These are phyloP conservation scores for Chrysoporthe cubensis DNA, from an alignment of 2,329 filamentous ascomycete genomes.

Conservation along the genomic window DNA sequence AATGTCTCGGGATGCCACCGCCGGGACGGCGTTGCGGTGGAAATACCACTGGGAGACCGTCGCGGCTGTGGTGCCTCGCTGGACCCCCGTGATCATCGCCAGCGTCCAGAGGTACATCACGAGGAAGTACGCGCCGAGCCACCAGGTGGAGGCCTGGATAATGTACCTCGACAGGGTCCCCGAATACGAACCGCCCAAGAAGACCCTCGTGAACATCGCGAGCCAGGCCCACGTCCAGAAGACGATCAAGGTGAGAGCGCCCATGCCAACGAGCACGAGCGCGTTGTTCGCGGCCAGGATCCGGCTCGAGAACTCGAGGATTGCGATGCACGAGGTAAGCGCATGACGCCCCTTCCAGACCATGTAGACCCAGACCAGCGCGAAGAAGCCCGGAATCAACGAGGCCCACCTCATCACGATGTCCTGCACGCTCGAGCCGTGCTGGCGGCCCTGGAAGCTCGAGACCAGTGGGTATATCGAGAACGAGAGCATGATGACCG, in stretches of 20 bases:
- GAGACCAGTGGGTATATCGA: slow-evolving; percentile 89
- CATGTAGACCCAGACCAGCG: slow-evolving; percentile 81
- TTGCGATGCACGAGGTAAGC: slow-evolving; percentile 80
- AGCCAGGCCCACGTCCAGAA: slow-evolving; percentile 96
- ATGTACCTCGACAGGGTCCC: slow-evolving; percentile 68
- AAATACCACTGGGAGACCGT: slow-evolving; percentile 99
- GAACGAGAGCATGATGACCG: slow-evolving; percentile 84
- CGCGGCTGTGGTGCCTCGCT: slow-evolving; percentile 88
- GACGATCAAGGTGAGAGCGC: slow-evolving; percentile 74
- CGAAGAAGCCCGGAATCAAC: slow-evolving; percentile 73
- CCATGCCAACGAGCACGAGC: slow-evolving; percentile 81
- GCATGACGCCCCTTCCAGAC: slow-evolving; percentile 80
- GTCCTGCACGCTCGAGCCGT: slow-evolving; percentile 83
- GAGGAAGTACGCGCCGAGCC: slow-evolving; percentile 90
- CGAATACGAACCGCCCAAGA: slow-evolving; percentile 86
- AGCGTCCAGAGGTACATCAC: slow-evolving; percentile 96
- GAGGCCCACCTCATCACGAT: slow-evolving; percentile 86
- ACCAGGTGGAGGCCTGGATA: slow-evolving; percentile 89
- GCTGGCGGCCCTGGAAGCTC: slow-evolving; percentile 78
- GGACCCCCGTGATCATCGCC: slow-evolving; percentile 82
- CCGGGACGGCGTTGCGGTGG: slow-evolving; percentile 81
- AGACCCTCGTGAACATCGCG: slow-evolving; percentile 93
- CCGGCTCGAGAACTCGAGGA: slow-evolving; percentile 88
- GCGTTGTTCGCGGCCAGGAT: slow-evolving; percentile 86
- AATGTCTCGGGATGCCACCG: slow-evolving; percentile 77